phyloP scores from a whole-genome alignment of 164 flowering plant species.

The Litsea cubeba region DNA sequence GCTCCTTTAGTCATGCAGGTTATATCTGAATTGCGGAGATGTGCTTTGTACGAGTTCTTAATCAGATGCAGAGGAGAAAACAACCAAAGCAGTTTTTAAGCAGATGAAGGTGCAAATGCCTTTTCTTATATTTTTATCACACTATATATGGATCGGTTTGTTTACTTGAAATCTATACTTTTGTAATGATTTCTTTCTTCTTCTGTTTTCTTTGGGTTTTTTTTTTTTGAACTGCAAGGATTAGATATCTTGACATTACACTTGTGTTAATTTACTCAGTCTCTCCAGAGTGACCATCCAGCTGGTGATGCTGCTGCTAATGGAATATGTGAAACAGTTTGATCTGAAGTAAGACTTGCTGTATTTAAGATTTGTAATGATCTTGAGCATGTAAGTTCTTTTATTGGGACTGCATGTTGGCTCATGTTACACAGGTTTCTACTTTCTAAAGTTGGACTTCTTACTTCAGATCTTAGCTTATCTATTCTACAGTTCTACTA shows the following conservation, averaged over 20 bases:
- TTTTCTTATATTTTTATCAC: not conserved
- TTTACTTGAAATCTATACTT: not conserved
- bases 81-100: conserved; percentile 48
- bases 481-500: not conserved
- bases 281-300: conserved; percentile 28
- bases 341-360: conserved; percentile 63
- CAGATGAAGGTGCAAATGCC: conserved; percentile 38
- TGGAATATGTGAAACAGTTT: conserved; percentile 56
- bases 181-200: not conserved
- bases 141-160: not conserved
- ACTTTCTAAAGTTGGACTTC: not conserved
- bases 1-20: conserved; percentile 24
- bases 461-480: not conserved
- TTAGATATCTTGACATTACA: conserved; percentile 3
- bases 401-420: not conserved
- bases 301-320: conserved; percentile 19
- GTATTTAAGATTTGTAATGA: conserved; percentile 57
- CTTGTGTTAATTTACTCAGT: conserved; percentile 15
- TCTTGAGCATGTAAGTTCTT: conserved; percentile 42
- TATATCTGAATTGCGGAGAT: conserved; percentile 40
- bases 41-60: conserved; percentile 38
- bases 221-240: not conserved
- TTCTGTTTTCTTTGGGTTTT: too few species aligned
- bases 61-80: conserved; percentile 73
- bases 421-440: not conserved